Evolutionary conservation across 768 basidiomycete species (phyloP).

Genomic region (Termitomyces heimii): DNA sequence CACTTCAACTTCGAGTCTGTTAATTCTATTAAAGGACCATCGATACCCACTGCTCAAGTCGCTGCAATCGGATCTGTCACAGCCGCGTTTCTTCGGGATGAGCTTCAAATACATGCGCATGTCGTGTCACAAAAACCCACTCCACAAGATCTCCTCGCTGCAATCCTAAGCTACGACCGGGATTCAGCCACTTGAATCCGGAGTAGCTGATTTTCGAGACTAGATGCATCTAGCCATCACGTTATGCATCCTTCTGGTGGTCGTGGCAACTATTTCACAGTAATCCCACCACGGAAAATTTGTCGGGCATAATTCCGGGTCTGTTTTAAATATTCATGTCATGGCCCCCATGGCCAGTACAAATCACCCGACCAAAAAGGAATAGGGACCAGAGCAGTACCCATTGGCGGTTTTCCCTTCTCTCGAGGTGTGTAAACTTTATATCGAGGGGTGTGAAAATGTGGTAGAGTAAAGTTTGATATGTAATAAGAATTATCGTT

Average conservation of each 20-base stretch:
- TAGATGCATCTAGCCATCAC: neutral
- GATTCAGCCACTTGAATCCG: constrained; percentile 5
- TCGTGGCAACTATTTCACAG: neutral
- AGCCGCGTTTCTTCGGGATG: constrained; percentile 39
- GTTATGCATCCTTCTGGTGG: neutral
- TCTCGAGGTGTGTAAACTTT: neutral
- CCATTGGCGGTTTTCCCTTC: neutral
- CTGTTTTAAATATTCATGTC: neutral
- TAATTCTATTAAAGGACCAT: neutral
- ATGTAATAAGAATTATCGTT: too few species aligned
- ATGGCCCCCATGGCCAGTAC: neutral
- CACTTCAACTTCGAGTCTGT: constrained; percentile 34
- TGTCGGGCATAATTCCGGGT: neutral
- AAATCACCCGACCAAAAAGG: neutral
- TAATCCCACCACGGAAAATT: neutral
- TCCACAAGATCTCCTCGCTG: constrained; percentile 41
- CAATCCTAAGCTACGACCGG: constrained; percentile 18
- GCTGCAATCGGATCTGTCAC: constrained; percentile 69
- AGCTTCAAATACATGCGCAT: constrained; percentile 43
- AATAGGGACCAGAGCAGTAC: neutral
- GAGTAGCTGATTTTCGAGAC: neutral
- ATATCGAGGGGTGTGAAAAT: neutral
- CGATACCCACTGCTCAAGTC: neutral
- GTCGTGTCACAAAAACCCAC: constrained; percentile 51
- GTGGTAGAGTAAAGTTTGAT: neutral